A percentile compares a stretch with the other conserved stretches of the same genome.
These are phyloP conservation scores for Mucor sp. DNA, from an alignment of 371 early-diverging fungal genomes.

Conservation along the genomic window DNA sequence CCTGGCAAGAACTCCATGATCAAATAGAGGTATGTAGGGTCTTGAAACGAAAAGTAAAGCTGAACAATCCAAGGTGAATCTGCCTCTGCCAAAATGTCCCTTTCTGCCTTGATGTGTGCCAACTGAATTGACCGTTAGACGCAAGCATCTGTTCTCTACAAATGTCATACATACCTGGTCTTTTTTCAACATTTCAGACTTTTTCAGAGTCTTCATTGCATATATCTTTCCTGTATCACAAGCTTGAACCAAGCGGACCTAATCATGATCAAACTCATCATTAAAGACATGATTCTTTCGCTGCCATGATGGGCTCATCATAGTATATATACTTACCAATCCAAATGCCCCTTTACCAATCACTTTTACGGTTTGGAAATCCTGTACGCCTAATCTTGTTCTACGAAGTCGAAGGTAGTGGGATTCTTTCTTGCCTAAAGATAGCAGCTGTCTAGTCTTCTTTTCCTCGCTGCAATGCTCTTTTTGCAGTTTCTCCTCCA, in stretches of 20 bases:
- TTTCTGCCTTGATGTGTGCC: constrained; percentile 96
- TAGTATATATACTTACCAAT: constrained; percentile 64
- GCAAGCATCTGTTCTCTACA: neutral
- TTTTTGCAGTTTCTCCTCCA: constrained; percentile 69
- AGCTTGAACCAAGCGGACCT: constrained; percentile 95
- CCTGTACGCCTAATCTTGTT: constrained; percentile 91
- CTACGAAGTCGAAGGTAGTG: constrained; percentile 91
- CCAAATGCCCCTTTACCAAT: constrained; percentile 99
- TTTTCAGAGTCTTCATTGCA: constrained; percentile 96
- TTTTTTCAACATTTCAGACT: constrained; percentile 97
- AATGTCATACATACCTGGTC: constrained; percentile 63
- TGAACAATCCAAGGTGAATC: constrained; percentile 98
- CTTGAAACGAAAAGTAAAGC: constrained; percentile 95
- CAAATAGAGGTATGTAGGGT: constrained; percentile 88
- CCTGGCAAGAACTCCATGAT: constrained; percentile 99
- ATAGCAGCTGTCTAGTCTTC: constrained; percentile 77
- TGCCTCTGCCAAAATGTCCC: constrained; percentile 96
- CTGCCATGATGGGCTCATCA: neutral
- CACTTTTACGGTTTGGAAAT: constrained; percentile 97
- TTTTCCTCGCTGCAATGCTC: constrained; percentile 88
- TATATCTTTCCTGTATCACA: constrained; percentile 96
- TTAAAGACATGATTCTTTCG: neutral
- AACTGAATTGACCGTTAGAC: constrained; percentile 27
- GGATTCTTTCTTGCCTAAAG: constrained; percentile 87
- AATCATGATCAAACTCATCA: neutral